Base-by-base conservation (phyloP, 2,329 filamentous ascomycete species). In the Aspergillus felis region DNA sequence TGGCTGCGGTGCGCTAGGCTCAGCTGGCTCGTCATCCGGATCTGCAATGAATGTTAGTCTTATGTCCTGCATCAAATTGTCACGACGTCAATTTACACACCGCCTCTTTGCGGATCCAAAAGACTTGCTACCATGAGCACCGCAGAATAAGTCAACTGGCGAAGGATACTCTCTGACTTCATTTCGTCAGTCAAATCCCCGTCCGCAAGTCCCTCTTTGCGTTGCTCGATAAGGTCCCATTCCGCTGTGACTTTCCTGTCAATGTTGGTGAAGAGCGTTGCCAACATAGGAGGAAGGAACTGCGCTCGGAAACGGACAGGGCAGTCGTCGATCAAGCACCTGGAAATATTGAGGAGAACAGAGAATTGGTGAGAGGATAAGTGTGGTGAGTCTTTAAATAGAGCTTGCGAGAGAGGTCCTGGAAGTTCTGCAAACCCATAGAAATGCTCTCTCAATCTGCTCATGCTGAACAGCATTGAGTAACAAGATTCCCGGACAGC, bases 161-260 rank as follows among this genome's bases (percentile, higher is more conserved):
- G 86, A 49, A 99, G 79, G 29, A 99, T 95, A 69, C 93, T 97
- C 73, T 99, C 94, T 6, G 91, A 88, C 75, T 97, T 96, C 94
- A 99, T 99, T 77, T 99, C 94, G 64, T 97, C 92, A 1, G 90
- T 90, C 54, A 99, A 78, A 58, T 90, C 90, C 55, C 92, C 91
- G 22, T 87, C 87, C 3, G 87, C 87, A 1, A 87, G 83, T 46
- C 84, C 82, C 12, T 86, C 78, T 69, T 79, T 68, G 67, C 76
- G 65, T 71, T 80, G 66, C 58, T 87, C 84, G 57, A 97, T 85
- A 63, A 85, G 85, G 60, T 88, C 85, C 94, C 94, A 99, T 71
- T 97, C 93, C 0, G 84, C 81, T 35, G 86, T 89, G 61, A 97
- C 90, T 76, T 97, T 97, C 44, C 82, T 79, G 69, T 97, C 91